Evolutionary conservation across 2,329 filamentous ascomycete genomes (phyloP).

Genomic region (Aspergillus ibericus): DNA sequence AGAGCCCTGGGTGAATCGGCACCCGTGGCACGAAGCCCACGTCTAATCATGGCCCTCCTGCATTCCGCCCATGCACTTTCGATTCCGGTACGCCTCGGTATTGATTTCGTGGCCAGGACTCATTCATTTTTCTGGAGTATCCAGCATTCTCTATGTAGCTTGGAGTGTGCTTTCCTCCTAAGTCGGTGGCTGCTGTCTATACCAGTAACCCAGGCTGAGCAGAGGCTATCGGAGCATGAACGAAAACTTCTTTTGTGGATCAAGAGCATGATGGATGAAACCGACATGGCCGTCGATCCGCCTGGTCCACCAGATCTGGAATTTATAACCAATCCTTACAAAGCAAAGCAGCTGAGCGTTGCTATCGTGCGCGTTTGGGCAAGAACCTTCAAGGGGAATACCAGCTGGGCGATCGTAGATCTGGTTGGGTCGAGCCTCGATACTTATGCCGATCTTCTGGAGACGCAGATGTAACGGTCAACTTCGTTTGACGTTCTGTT

Average conservation of each 20-base stretch:
- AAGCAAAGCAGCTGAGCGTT: slow-evolving; percentile 48
- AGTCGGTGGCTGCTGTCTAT: slow-evolving; percentile 50
- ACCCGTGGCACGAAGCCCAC: slow-evolving; percentile 44
- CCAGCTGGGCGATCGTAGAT: slow-evolving; percentile 51
- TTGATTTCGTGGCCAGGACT: slow-evolving; percentile 54
- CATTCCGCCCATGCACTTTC: slow-evolving; percentile 57
- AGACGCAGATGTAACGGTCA: slow-evolving; percentile 26
- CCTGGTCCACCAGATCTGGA: slow-evolving; percentile 41
- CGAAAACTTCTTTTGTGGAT: slow-evolving; percentile 50
- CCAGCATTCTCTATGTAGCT: slow-evolving; percentile 55
- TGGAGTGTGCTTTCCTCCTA: slow-evolving; percentile 54
- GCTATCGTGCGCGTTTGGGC: slow-evolving; percentile 51
- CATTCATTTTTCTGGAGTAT: slow-evolving; percentile 59
- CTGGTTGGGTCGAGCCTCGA: slow-evolving; percentile 48
- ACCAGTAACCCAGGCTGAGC: slow-evolving; percentile 43
- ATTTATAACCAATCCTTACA: slow-evolving; percentile 44
- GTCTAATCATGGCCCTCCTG: slow-evolving; percentile 52
- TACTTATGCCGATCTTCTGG: slow-evolving; percentile 48
- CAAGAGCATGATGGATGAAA: slow-evolving; percentile 52
- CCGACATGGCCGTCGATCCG: slow-evolving; percentile 46
- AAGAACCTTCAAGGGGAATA: slow-evolving; percentile 49
- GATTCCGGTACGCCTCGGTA: slow-evolving; percentile 54
- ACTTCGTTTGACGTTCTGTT: background rate
- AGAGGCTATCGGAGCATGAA: slow-evolving; percentile 48
- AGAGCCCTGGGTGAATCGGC: slow-evolving; percentile 46